Base-by-base conservation (phyloP, 225 moss, liverwort and hornwort genomes). In the Pleurozium schreberi region DNA sequence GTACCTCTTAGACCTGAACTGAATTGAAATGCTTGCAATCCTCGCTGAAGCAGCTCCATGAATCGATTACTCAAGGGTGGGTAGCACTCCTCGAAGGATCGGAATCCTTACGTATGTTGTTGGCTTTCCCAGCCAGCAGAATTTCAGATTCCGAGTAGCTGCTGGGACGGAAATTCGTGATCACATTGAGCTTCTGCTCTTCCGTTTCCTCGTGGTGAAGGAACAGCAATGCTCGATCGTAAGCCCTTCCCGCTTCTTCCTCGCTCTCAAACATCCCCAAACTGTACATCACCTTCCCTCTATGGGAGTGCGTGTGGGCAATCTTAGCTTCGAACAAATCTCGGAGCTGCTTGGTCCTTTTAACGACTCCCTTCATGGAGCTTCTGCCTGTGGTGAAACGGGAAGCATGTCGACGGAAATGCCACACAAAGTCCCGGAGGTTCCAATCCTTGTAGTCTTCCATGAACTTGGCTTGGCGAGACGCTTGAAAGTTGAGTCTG, bases 261-360 rank as follows among this genome's bases (percentile, higher is more conserved):
- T 64, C n/a, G 40, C 50, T 52, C n/a, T 5, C 1, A 8, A 10
- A 64, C n/a, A 2, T n/a, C 77, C 64, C 64, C 1, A 77, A 20
- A 7, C 1, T 4, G 18, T 63, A 52, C 1, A 0, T 0, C 2
- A 18, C 18, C 61, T 61, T 75, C 58, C 7, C 25, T 17, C 11
- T 31, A 16, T 5, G 6, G 14, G 8, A 5, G 20, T 47, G 47
- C 3, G 1, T 60, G 17, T 8, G 1, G 3, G 27, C 1, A 28
- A 9, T 62, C 47, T 6, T 47, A 1, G 61, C 75, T 19, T 12
- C 9, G 25, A 16, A 45, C 18, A 20, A 4, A n/a, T n/a, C n/a
- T n/a, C n/a, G n/a, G n/a, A n/a, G n/a, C n/a, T n/a, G n/a, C n/a
- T n/a, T 20, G 57, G 57, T 20, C 57, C 57, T 57, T 20, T 33